Percentiles rank a stretch among this genome's conserved stretches.
phyloP scores from a whole-genome alignment of 495 filamentous ascomycete genomes.

The Monascus purpureus region DNA sequence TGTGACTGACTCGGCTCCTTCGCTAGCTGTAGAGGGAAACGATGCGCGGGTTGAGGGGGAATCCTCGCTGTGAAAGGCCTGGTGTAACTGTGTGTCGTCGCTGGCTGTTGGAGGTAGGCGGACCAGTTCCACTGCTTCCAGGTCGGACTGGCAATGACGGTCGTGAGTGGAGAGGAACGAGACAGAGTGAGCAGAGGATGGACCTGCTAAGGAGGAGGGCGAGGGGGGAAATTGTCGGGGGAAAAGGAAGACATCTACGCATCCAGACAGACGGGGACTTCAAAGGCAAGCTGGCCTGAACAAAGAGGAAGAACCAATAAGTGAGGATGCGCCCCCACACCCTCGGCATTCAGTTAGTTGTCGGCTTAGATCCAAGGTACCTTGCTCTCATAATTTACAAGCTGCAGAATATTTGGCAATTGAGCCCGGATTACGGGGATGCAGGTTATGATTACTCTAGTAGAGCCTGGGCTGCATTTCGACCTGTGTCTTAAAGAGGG shows the following conservation, averaged over 20 bases:
- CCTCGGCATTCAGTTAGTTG: too few relatives aligned
- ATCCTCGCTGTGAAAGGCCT: neutral
- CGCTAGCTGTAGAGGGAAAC: constrained; percentile 1
- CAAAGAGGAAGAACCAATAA: too few relatives aligned
- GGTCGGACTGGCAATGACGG: constrained; percentile 1
- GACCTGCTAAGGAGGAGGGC: neutral
- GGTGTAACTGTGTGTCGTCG: constrained; percentile 2
- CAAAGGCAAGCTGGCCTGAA: constrained; percentile 30
- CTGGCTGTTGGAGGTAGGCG: constrained; percentile 7
- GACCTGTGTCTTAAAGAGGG: too few relatives aligned
- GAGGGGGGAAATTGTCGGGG: neutral
- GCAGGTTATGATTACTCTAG: too few relatives aligned
- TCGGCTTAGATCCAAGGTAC: too few relatives aligned
- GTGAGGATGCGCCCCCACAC: too few relatives aligned
- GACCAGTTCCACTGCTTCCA: constrained; percentile 8
- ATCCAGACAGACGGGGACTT: constrained; percentile 1
- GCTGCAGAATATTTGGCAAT: too few relatives aligned
- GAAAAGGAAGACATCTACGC: neutral
- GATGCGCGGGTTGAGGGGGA: neutral
- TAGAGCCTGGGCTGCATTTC: too few relatives aligned
- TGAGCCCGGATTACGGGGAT: too few relatives aligned
- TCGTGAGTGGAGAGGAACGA: neutral
- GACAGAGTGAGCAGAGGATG: constrained; percentile 3
- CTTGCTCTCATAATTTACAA: too few relatives aligned
- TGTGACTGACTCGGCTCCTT: constrained; percentile 2